A percentile compares a stretch with the other conserved stretches of the same genome.
These are phyloP conservation scores for Phytophthora lateralis DNA, from an alignment of 352 stramenopile species.

Conservation along the genomic window DNA sequence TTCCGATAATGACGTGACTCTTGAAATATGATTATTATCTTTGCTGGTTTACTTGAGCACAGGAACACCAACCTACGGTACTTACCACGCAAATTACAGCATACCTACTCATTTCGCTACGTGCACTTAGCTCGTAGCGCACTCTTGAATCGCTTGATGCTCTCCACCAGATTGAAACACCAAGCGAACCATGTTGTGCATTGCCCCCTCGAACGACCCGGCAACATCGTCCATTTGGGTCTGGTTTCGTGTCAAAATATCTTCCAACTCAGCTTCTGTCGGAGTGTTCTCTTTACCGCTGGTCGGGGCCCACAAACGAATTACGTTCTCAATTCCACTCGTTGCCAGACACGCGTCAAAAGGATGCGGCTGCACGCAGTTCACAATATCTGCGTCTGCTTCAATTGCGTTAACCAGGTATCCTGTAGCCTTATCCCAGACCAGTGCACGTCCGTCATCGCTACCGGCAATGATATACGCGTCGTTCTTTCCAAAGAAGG, in stretches of 20 bases:
- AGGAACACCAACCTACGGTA: not conserved
- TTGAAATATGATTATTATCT: no score
- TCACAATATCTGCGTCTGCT: slow-evolving; percentile 87
- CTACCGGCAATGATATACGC: slow-evolving; percentile 87
- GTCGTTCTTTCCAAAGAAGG: slow-evolving; percentile 89
- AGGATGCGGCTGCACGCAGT: slow-evolving; percentile 89
- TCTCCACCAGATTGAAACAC: slow-evolving; percentile 67
- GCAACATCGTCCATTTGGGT: slow-evolving; percentile 62
- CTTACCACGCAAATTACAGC: slow-evolving; percentile 1
- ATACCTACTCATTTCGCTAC: not conserved
- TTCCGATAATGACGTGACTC: no score
- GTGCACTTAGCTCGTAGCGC: slow-evolving; percentile 56
- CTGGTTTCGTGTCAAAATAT: slow-evolving; percentile 66
- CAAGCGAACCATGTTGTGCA: slow-evolving; percentile 70
- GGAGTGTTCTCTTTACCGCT: slow-evolving; percentile 45
- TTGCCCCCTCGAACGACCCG: slow-evolving; percentile 47
- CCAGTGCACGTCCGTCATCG: slow-evolving; percentile 84
- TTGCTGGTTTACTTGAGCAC: slow-evolving; percentile 3
- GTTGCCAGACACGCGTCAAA: slow-evolving; percentile 79
- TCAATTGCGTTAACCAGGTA: slow-evolving; percentile 83
- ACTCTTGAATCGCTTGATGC: slow-evolving; percentile 68
- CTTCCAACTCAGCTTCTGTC: slow-evolving; percentile 55
- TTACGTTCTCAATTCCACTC: slow-evolving; percentile 83
- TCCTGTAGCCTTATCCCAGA: slow-evolving; percentile 87
- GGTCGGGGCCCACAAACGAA: slow-evolving; percentile 78